A percentile compares a stretch with the other conserved stretches of the same genome.
phyloP scores from a whole-genome alignment of 106 monocot species.

The Dactylorhiza incarnata region DNA sequence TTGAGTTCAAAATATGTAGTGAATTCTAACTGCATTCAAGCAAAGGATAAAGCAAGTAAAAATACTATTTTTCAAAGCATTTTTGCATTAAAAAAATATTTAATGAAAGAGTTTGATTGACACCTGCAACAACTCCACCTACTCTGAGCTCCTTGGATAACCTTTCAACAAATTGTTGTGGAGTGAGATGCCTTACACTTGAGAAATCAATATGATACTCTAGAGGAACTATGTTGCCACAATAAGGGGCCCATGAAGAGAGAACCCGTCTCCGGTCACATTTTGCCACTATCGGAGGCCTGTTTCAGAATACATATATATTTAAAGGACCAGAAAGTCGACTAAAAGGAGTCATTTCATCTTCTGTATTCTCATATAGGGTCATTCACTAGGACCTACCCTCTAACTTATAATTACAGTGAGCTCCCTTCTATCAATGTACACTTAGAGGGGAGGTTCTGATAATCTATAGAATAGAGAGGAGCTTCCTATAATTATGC shows the following conservation, averaged over 20 bases:
- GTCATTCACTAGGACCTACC: too few species aligned
- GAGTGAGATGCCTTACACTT: constrained; percentile 76
- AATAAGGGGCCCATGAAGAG: constrained; percentile 76
- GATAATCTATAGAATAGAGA: too few species aligned
- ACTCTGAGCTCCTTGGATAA: constrained; percentile 76
- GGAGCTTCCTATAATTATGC: too few species aligned
- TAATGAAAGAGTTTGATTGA: neutral
- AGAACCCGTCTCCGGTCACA: constrained; percentile 82
- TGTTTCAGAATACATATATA: constrained; percentile 14
- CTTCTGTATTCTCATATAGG: too few species aligned
- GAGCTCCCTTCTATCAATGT: too few species aligned
- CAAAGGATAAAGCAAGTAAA: too few species aligned
- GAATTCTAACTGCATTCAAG: too few species aligned
- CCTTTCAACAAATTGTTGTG: constrained; percentile 80
- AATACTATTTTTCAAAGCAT: too few species aligned
- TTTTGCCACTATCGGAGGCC: constrained; percentile 89
- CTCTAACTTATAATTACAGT: too few species aligned
- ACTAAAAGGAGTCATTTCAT: too few species aligned
- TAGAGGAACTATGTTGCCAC: constrained; percentile 52
- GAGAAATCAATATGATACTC: constrained; percentile 93
- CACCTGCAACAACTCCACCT: constrained; percentile 98
- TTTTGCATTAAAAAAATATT: neutral
- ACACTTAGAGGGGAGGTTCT: too few species aligned
- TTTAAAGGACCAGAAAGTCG: neutral
- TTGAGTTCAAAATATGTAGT: too few species aligned